These are phyloP conservation scores for Hypericum perforatum DNA, from an alignment of 345 rosid species.

Conservation along the genomic window DNA sequence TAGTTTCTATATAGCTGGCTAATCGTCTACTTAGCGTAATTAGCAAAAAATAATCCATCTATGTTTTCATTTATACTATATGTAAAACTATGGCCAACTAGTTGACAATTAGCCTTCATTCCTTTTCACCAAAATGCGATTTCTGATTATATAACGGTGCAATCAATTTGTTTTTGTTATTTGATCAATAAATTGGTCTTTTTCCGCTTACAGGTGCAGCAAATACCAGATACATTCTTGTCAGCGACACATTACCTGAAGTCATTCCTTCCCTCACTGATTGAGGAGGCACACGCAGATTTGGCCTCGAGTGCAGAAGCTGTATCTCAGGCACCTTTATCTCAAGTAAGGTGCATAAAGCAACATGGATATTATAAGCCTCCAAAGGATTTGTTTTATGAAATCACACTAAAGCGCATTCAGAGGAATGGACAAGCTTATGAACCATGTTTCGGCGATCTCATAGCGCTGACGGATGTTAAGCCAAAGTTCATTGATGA, in stretches of 20 bases:
- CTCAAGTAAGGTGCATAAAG: conserved; percentile 13
- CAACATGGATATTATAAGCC: conserved; percentile 10
- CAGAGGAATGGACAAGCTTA: conserved; percentile 10
- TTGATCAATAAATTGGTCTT: no score
- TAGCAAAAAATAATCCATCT: no score
- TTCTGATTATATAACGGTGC: no score
- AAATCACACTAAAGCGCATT: no score
- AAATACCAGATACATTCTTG: conserved; percentile 31
- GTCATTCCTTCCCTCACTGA: conserved; percentile 22
- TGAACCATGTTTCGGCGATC: conserved; percentile 26
- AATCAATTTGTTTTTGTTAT: no score
- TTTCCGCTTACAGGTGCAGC: conserved; percentile 31
- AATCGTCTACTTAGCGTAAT: no score
- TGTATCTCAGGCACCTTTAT: no score
- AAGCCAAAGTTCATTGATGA: conserved; percentile 24
- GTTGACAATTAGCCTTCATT: no score
- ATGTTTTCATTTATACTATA: no score
- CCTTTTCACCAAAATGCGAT: no score
- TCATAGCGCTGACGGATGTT: conserved; percentile 26
- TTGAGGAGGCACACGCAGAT: conserved; percentile 32
- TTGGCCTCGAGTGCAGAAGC: conserved; percentile 28
- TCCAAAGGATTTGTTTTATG: conserved; percentile 18
- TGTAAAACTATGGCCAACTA: no score
- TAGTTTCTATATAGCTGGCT: no score
- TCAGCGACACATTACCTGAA: conserved; percentile 16